These are phyloP conservation scores for Ajuga reptans DNA, from an alignment of 305 asterid species.

Conservation along the genomic window DNA sequence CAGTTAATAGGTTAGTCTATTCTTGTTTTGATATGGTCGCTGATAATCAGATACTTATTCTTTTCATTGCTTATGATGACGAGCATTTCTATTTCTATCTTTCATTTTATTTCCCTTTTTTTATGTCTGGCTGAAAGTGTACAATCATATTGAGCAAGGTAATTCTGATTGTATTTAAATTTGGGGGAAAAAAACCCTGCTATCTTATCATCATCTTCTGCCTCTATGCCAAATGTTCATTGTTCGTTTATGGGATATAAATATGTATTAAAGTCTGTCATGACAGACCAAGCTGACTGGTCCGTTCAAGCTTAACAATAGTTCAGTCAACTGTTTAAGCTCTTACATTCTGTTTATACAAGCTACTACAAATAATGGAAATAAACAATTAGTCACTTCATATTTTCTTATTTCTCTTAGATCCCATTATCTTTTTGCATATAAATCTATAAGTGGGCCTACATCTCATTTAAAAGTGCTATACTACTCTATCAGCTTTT, in stretches of 20 bases:
- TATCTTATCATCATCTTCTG: neutral
- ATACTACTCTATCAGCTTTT: neutral
- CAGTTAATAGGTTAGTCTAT: conserved; percentile 80
- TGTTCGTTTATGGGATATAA: neutral
- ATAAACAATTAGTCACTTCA: neutral
- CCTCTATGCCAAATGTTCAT: neutral
- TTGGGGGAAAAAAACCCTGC: neutral
- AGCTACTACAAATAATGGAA: neutral
- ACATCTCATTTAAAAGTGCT: neutral
- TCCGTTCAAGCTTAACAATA: conserved; percentile 2
- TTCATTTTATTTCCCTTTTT: neutral
- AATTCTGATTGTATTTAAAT: neutral
- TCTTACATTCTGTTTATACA: conserved; percentile 13
- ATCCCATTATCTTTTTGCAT: neutral
- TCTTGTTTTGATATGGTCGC: conserved; percentile 23
- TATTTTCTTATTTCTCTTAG: neutral
- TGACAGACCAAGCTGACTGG: conserved; percentile 3
- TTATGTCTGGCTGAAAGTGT: conserved; percentile 11
- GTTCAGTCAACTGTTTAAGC: neutral
- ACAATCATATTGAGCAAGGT: conserved; percentile 4
- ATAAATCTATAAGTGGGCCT: neutral
- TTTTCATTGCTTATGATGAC: conserved; percentile 21
- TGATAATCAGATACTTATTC: conserved; percentile 7
- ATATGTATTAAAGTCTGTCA: neutral
- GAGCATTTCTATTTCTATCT: neutral